Conservation (phyloP, 345 rosid species). For the Eucalyptus pauciflora region DNA sequence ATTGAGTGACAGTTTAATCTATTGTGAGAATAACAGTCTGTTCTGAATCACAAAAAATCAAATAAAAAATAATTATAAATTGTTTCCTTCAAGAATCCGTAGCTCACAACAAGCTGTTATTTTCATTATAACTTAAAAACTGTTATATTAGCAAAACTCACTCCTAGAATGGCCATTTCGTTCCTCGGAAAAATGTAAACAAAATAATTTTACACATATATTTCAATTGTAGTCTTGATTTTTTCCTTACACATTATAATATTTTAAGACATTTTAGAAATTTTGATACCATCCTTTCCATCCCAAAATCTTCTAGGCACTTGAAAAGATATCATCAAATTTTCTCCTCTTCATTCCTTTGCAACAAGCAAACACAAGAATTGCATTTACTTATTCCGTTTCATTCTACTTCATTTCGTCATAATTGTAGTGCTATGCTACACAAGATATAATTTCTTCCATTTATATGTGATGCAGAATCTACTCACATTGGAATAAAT, state of each 20-base stretch:
- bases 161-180: not conserved
- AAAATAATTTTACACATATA: not conserved
- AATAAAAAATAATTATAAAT: no score
- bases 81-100: accelerated
- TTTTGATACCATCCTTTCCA: not conserved
- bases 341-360: not conserved
- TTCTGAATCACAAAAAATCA: accelerated
- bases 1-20: no score
- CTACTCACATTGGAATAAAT: not conserved
- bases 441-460: not conserved
- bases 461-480: not conserved
- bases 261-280: no score
- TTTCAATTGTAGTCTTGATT: not conserved
- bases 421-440: not conserved
- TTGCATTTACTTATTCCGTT: not conserved
- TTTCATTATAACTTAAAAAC: accelerated
- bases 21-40: accelerated
- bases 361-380: not conserved
- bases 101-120: no score
- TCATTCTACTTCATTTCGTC: not conserved
- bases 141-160: no score
- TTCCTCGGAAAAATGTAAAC: not conserved
- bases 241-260: not conserved
- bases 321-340: not conserved
- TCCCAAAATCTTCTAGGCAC: not conserved